Percentiles rank a stretch among this genome's conserved stretches.
Evolutionary conservation across 345 rosid genomes (phyloP).

Genomic region (Eucalyptus rudis): DNA sequence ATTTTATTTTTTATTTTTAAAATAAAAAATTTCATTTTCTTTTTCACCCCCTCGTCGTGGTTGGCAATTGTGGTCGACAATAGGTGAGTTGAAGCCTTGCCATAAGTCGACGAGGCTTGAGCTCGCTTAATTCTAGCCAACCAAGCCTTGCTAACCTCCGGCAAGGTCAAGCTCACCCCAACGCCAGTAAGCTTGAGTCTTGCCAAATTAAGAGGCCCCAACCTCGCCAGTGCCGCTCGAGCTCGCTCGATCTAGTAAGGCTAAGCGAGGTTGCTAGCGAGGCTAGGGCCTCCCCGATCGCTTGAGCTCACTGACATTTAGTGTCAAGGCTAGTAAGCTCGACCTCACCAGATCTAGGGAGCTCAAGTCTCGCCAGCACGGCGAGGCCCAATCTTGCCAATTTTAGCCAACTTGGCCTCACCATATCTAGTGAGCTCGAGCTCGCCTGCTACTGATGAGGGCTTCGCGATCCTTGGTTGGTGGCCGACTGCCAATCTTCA

Average conservation of each 20-base stretch:
- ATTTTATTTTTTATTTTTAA: too few species aligned
- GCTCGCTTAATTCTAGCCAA: accelerated
- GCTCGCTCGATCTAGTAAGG: accelerated
- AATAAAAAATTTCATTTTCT: too few species aligned
- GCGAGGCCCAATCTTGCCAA: too few species aligned
- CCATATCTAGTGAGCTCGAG: accelerated
- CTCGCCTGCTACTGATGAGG: accelerated
- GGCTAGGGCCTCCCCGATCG: accelerated
- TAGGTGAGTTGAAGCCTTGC: too few species aligned
- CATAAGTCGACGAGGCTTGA: accelerated
- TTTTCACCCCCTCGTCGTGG: accelerated
- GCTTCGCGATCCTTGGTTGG: accelerated
- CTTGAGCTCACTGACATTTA: too few species aligned
- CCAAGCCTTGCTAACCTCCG: accelerated
- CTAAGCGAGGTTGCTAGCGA: accelerated
- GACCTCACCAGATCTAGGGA: accelerated
- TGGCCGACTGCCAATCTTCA: accelerated
- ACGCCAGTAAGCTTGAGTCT: accelerated
- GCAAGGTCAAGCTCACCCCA: accelerated
- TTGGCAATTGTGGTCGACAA: accelerated
- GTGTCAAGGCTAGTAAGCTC: accelerated
- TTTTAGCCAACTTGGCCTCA: too few species aligned
- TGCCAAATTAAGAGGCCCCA: accelerated
- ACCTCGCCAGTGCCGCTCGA: accelerated
- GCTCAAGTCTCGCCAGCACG: accelerated